These are phyloP conservation scores for Chlorella sp. DNA, from an alignment of 139 green algal species.

Conservation along the genomic window DNA sequence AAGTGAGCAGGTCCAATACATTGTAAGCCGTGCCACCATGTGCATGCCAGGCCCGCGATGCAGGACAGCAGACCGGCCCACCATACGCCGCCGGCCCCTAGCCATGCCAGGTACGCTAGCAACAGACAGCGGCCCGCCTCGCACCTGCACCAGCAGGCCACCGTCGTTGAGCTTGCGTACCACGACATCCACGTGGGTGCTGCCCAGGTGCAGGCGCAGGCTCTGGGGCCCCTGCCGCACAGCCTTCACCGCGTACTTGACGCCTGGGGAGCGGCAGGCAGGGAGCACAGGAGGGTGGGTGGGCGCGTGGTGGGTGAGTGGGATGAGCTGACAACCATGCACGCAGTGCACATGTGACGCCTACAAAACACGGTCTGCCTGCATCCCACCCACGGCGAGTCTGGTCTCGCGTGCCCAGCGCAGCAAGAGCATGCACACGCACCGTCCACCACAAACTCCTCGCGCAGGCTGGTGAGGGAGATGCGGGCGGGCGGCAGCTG, in stretches of 20 bases:
- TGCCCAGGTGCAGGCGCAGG: conserved; percentile 66
- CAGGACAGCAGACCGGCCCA: too few relatives aligned
- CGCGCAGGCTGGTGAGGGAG: conserved; percentile 74
- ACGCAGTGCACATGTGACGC: too few relatives aligned
- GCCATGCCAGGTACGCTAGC: too few relatives aligned
- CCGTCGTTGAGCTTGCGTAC: conserved; percentile 91
- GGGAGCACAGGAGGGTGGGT: background rate
- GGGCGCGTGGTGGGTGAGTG: background rate
- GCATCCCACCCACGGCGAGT: too few relatives aligned
- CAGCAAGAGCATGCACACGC: background rate
- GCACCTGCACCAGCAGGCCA: conserved; percentile 88
- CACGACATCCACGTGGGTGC: conserved; percentile 79
- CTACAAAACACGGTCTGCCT: too few relatives aligned
- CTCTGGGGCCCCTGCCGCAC: conserved; percentile 54
- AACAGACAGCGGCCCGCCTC: too few relatives aligned
- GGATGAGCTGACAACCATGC: too few relatives aligned
- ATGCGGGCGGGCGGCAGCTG: conserved; percentile 91
- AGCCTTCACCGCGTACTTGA: conserved; percentile 86
- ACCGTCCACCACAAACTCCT: conserved; percentile 68
- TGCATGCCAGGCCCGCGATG: too few relatives aligned
- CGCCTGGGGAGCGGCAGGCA: conserved; percentile 49
- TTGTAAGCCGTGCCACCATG: too few relatives aligned
- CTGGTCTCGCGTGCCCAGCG: too few relatives aligned
- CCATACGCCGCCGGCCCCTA: too few relatives aligned
- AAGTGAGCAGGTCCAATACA: too few relatives aligned